phyloP scores from a whole-genome alignment of 2,329 filamentous ascomycete genomes.

The Penicillium nordicum region DNA sequence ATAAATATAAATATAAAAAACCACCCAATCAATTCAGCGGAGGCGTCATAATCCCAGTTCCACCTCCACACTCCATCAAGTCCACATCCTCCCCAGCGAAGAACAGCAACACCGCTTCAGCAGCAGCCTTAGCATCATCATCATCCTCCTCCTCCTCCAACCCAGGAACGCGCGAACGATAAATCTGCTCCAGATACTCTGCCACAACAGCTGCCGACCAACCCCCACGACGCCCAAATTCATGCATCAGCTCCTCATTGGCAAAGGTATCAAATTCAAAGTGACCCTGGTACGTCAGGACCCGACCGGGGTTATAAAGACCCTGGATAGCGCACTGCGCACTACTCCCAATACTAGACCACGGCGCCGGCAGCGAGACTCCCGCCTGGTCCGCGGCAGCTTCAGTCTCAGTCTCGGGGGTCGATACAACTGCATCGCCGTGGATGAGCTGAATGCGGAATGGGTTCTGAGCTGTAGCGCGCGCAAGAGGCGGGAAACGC shows the following conservation, averaged over 20 bases:
- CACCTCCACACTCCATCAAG: neutral
- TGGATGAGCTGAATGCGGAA: constrained; percentile 36
- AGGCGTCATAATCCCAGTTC: constrained; percentile 24
- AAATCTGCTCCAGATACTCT: constrained; percentile 22
- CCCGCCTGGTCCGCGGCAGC: neutral
- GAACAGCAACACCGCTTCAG: constrained; percentile 33
- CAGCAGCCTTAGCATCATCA: constrained; percentile 33
- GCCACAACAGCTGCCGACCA: constrained; percentile 21
- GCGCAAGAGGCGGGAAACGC: constrained; percentile 10
- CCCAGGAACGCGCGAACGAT: constrained; percentile 13
- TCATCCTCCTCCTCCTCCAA: constrained; percentile 15
- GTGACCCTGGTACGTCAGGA: constrained; percentile 34
- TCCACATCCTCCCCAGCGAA: constrained; percentile 21
- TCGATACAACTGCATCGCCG: constrained; percentile 29
- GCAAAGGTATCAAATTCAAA: constrained; percentile 32
- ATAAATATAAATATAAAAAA: too few species aligned
- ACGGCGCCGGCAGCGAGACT: constrained; percentile 22
- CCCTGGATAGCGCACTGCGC: constrained; percentile 29
- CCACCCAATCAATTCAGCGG: constrained; percentile 10
- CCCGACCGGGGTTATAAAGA: constrained; percentile 27
- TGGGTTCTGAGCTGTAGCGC: neutral
- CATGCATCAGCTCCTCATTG: constrained; percentile 24
- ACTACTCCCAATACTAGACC: constrained; percentile 31
- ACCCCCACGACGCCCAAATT: constrained; percentile 21
- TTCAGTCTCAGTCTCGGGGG: neutral